phyloP scores from a whole-genome alignment of 176 grass and related monocot species.

The Cocos nucifera region DNA sequence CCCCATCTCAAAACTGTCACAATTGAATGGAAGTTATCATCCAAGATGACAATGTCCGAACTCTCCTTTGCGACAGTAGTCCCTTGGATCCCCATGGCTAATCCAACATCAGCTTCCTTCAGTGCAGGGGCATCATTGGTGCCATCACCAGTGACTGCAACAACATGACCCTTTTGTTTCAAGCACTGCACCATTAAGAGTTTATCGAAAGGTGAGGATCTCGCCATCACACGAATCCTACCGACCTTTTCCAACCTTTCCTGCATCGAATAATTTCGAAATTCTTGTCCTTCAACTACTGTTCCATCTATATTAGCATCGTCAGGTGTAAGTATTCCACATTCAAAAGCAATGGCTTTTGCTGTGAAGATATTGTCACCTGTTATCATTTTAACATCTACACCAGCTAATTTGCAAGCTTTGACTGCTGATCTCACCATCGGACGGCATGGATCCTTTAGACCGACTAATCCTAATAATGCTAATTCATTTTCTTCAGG shows the following conservation, averaged over 20 bases:
- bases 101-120: conserved; percentile 72
- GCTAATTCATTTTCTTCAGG: conserved; percentile 47
- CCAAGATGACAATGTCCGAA: conserved; percentile 71
- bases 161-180: conserved; percentile 78
- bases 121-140: conserved; percentile 76
- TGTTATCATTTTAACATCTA: conserved; percentile 84
- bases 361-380: conserved; percentile 90
- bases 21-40: conserved; percentile 80
- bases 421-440: conserved; percentile 50
- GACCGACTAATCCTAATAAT: conserved; percentile 56
- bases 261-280: conserved; percentile 43
- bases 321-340: conserved; percentile 37
- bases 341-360: conserved; percentile 57
- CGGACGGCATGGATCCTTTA: conserved; percentile 76
- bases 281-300: conserved; percentile 65
- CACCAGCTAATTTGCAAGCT: conserved; percentile 41
- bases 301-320: conserved; percentile 8
- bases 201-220: conserved; percentile 57
- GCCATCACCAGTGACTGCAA: conserved; percentile 66
- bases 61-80: conserved; percentile 86
- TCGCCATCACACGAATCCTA: conserved; percentile 53
- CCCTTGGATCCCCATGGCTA: conserved; percentile 83
- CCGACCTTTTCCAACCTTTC: conserved; percentile 45
- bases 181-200: conserved; percentile 56
- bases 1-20: conserved; percentile 67